Percentiles rank a stretch among this genome's conserved stretches.
Evolutionary conservation across 192 early-diverging fungal genomes (phyloP).

Genomic region (Funneliformis mosseae): DNA sequence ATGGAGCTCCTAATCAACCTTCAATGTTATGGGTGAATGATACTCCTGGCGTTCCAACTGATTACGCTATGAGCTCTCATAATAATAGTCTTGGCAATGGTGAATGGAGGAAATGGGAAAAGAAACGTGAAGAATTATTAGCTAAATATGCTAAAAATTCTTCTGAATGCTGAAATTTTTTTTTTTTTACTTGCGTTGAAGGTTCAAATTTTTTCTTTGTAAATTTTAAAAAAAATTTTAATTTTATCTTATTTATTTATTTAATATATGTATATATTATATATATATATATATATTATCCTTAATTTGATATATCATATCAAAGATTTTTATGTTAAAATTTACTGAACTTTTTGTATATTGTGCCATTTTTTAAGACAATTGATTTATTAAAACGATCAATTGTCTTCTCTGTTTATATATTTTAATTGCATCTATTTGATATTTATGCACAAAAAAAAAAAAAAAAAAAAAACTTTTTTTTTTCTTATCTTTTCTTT

Average conservation of each 20-base stretch:
- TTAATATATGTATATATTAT: background rate
- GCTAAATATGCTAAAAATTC: constrained; percentile 34
- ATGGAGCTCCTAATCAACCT: constrained; percentile 7
- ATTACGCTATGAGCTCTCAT: constrained; percentile 25
- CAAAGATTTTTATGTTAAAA: background rate
- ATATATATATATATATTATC: background rate
- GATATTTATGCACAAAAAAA: background rate
- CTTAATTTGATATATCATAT: background rate
- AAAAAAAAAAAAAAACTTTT: background rate
- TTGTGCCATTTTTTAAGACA: background rate
- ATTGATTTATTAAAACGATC: background rate
- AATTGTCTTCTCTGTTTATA: background rate
- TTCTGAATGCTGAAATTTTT: background rate
- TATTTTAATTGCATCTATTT: background rate
- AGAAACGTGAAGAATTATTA: constrained; percentile 35
- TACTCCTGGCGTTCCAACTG: constrained; percentile 1
- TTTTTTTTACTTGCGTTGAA: no score
- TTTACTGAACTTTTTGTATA: background rate
- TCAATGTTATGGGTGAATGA: constrained; percentile 28
- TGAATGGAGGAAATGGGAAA: constrained; percentile 34
- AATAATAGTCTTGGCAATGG: constrained; percentile 5
- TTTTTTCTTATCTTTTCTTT: background rate
- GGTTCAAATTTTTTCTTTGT: background rate
- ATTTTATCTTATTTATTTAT: background rate
- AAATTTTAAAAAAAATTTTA: background rate